Percentiles rank a stretch among this genome's conserved stretches.
These are phyloP conservation scores for Noccaea bulbosa DNA, from an alignment of 345 rosid species.

Conservation along the genomic window DNA sequence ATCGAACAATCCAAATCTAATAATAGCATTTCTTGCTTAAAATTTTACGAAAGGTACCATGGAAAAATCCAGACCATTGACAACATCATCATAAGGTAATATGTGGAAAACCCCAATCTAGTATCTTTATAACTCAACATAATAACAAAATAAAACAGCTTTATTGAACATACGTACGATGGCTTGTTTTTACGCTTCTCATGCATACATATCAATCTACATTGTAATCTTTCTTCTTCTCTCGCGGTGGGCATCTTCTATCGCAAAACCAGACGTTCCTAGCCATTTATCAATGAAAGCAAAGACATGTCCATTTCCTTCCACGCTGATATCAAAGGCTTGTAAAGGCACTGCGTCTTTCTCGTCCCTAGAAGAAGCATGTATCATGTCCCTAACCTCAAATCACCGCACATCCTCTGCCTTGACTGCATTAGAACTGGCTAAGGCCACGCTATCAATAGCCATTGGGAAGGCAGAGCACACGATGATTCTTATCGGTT, in stretches of 20 bases:
- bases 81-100: neutral
- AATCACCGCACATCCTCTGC: slow-evolving; percentile 28
- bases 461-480: slow-evolving; percentile 32
- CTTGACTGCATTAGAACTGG: slow-evolving; percentile 23
- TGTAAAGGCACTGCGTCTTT: slow-evolving; percentile 40
- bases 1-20: slow-evolving; percentile 7
- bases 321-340: slow-evolving; percentile 34
- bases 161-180: neutral
- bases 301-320: slow-evolving; percentile 34
- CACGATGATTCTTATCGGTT: slow-evolving; percentile 27
- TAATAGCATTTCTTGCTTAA: slow-evolving; percentile 5
- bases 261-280: slow-evolving; percentile 1
- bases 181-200: slow-evolving; percentile 1
- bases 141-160: neutral
- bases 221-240: slow-evolving; percentile 30
- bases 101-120: neutral
- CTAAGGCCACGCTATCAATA: slow-evolving; percentile 3
- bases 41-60: slow-evolving; percentile 1
- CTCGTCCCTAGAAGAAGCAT: slow-evolving; percentile 34
- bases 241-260: slow-evolving; percentile 13
- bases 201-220: slow-evolving; percentile 15
- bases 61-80: neutral
- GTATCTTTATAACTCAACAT: neutral
- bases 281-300: neutral
- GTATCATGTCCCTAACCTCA: slow-evolving; percentile 19